A percentile compares a stretch with the other conserved stretches of the same genome.
These are phyloP conservation scores for Tephrocybe sp. DNA, from an alignment of 768 basidiomycete genomes.

Conservation along the genomic window DNA sequence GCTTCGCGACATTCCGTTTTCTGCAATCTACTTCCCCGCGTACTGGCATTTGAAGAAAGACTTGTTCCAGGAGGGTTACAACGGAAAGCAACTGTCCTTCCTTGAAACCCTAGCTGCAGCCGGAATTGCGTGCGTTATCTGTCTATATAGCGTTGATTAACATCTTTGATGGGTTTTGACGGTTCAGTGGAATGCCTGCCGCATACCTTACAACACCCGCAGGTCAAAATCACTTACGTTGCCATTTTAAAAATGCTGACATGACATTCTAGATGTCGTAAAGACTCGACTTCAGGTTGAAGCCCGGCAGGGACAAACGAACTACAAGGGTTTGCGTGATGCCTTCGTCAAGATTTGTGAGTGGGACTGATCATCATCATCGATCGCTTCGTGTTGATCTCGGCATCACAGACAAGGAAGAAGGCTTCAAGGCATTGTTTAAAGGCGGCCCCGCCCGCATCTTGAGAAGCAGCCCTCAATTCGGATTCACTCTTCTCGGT, in stretches of 20 bases:
- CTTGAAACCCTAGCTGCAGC: conserved; percentile 84
- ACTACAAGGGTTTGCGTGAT: conserved; percentile 87
- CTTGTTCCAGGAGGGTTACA: conserved; percentile 92
- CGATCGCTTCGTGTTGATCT: conserved; percentile 2
- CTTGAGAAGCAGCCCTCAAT: conserved; percentile 87
- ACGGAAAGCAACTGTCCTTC: conserved; percentile 90
- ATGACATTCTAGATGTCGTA: conserved; percentile 70
- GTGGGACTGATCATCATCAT: conserved; percentile 19
- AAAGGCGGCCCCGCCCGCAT: conserved; percentile 90
- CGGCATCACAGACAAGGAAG: conserved; percentile 66
- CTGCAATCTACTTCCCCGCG: conserved; percentile 87
- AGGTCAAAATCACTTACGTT: conserved; percentile 43
- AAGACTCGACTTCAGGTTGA: conserved; percentile 97
- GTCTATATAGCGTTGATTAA: conserved; percentile 15
- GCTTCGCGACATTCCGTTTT: conserved; percentile 95
- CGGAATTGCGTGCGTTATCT: conserved; percentile 66
- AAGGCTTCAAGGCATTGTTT: conserved; percentile 86
- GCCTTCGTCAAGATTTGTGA: conserved; percentile 88
- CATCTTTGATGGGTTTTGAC: conserved; percentile 26
- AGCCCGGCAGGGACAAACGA: conserved; percentile 83
- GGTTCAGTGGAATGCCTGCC: conserved; percentile 90
- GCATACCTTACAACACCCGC: conserved; percentile 92
- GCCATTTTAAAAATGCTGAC: conserved; percentile 12
- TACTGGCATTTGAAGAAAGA: conserved; percentile 92
- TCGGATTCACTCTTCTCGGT: conserved; percentile 87